Evolutionary conservation across 2,329 filamentous ascomycete genomes (phyloP).

Genomic region (Penicillium sp.): DNA sequence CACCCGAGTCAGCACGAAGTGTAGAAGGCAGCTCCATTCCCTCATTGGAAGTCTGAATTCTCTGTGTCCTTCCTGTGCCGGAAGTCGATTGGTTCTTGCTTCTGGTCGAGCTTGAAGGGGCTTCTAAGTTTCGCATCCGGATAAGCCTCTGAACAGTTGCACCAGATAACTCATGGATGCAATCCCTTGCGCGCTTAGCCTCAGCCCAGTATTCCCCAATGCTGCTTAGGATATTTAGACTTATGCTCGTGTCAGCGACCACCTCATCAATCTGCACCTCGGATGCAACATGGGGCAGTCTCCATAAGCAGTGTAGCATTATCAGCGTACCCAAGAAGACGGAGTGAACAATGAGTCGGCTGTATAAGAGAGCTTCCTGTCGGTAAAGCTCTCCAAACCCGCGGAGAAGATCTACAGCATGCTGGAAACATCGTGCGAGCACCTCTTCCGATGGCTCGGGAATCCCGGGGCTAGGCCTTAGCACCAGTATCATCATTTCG

Average conservation of each 20-base stretch:
- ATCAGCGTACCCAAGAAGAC: conserved; percentile 50
- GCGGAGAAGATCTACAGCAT: conserved; percentile 42
- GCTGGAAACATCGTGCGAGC: conserved; percentile 44
- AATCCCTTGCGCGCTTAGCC: conserved; percentile 35
- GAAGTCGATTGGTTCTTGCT: background rate
- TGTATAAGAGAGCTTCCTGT: conserved; percentile 46
- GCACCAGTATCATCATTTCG: conserved; percentile 48
- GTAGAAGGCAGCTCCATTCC: background rate
- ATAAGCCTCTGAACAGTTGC: conserved; percentile 25
- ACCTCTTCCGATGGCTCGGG: conserved; percentile 45
- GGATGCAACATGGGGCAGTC: conserved; percentile 42
- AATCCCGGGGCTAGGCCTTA: conserved; percentile 53
- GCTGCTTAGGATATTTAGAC: conserved; percentile 50
- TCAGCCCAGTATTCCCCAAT: conserved; percentile 53
- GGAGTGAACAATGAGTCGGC: conserved; percentile 50
- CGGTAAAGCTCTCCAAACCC: conserved; percentile 46
- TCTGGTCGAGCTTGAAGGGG: conserved; percentile 11
- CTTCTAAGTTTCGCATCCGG: conserved; percentile 13
- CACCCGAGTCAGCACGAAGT: background rate
- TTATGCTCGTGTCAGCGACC: conserved; percentile 41
- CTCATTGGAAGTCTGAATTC: background rate
- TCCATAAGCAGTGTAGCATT: conserved; percentile 52
- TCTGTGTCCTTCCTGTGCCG: background rate
- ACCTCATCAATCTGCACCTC: conserved; percentile 40
- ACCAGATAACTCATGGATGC: conserved; percentile 28